Conservation (phyloP, 352 stramenopile genomes). For the Elongisporangium senticosum region DNA sequence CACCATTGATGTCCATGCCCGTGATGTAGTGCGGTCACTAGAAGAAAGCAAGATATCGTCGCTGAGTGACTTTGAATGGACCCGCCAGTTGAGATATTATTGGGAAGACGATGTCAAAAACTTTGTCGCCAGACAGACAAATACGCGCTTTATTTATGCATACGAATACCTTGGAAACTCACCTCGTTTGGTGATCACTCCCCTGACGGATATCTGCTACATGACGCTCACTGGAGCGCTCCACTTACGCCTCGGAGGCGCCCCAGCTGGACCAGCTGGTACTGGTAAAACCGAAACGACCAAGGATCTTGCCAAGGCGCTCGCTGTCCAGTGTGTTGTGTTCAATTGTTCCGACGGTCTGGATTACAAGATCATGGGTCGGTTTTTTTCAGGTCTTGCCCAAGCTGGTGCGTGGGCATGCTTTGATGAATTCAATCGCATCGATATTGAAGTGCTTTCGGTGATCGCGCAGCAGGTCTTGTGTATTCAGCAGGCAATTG, state of each 20-base stretch:
- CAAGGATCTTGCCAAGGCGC: constrained; percentile 92
- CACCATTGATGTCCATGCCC: constrained; percentile 90
- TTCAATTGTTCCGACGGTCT: constrained; percentile 95
- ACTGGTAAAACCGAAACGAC: constrained; percentile 95
- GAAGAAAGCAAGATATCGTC: constrained; percentile 73
- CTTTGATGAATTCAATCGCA: constrained; percentile 97
- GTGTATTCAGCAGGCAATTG: constrained; percentile 93
- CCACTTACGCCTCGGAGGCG: constrained; percentile 89
- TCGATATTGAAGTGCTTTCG: constrained; percentile 94
- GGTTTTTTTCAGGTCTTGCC: constrained; percentile 93
- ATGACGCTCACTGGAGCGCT: constrained; percentile 95
- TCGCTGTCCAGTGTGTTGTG: constrained; percentile 93
- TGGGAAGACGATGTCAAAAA: constrained; percentile 86
- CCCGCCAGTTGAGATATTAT: constrained; percentile 85
- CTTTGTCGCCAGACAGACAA: constrained; percentile 78
- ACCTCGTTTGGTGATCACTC: constrained; percentile 77
- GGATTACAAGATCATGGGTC: constrained; percentile 96
- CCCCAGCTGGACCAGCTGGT: constrained; percentile 89
- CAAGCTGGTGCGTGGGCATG: constrained; percentile 93
- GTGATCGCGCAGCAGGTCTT: constrained; percentile 96
- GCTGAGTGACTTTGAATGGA: constrained; percentile 90
- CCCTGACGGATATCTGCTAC: constrained; percentile 84
- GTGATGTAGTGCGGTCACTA: constrained; percentile 84
- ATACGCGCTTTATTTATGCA: constrained; percentile 80
- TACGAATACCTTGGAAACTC: constrained; percentile 87